These are phyloP conservation scores for Ophioceras dolichostomum DNA, from an alignment of 2,329 filamentous ascomycete genomes.

Conservation along the genomic window DNA sequence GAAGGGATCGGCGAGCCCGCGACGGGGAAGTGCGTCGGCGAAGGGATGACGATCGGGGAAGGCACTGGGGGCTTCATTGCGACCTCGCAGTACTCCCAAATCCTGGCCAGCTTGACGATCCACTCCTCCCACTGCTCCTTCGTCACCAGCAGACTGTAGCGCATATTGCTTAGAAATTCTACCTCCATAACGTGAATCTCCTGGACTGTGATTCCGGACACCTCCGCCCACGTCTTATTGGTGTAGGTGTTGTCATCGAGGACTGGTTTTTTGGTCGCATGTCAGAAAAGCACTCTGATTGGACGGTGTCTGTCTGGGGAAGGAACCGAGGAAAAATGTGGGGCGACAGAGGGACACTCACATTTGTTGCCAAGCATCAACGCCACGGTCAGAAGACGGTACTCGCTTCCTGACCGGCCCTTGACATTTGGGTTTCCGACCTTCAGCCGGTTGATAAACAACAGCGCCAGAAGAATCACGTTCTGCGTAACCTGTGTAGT, in stretches of 20 bases:
- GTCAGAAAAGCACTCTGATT: conserved; percentile 2
- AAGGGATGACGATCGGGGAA: conserved; percentile 26
- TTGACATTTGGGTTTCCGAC: conserved; percentile 80
- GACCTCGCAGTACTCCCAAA: conserved; percentile 70
- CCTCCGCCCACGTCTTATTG: conserved; percentile 98
- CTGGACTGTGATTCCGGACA: conserved; percentile 83
- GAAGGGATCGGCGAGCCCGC: conserved; percentile 36
- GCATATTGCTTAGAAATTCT: conserved; percentile 98
- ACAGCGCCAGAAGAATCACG: conserved; percentile 75
- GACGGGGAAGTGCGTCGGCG: conserved; percentile 22
- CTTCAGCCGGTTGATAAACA: conserved; percentile 92
- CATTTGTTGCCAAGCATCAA: conserved; percentile 98
- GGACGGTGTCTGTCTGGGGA: no score
- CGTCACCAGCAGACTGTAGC: conserved; percentile 82
- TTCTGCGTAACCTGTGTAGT: conserved; percentile 96
- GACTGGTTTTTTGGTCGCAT: conserved; percentile 36
- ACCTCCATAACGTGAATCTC: conserved; percentile 99
- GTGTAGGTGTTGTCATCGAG: conserved; percentile 98
- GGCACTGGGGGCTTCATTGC: conserved; percentile 34
- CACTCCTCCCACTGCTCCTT: conserved; percentile 78
- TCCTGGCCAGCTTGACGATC: conserved; percentile 72
- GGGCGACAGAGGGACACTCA: conserved; percentile 24
- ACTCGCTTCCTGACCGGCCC: conserved; percentile 88
- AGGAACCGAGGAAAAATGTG: no score
- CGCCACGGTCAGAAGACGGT: conserved; percentile 81